These are phyloP conservation scores for Pseudogymnoascus sp. DNA, from an alignment of 2,329 filamentous ascomycete species.

Conservation along the genomic window DNA sequence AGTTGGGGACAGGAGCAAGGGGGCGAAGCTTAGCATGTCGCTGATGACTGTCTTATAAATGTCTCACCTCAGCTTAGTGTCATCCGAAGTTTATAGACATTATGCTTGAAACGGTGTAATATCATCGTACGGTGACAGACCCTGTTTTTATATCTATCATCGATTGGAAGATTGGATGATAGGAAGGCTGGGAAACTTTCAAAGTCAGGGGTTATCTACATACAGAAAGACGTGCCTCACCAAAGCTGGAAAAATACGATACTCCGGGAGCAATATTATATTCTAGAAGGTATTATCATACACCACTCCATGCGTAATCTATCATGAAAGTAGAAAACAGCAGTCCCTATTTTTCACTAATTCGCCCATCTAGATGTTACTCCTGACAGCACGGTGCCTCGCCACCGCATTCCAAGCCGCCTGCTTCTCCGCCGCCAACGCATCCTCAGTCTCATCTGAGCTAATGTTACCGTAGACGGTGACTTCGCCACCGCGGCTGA, in stretches of 20 bases:
- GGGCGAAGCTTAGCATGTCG: not conserved
- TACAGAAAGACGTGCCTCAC: not conserved
- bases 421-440: not conserved
- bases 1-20: not conserved
- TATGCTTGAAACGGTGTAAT: not conserved
- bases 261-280: not conserved
- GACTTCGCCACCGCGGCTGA: not conserved
- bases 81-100: not conserved
- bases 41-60: not conserved
- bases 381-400: not conserved
- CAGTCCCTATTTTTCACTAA: not conserved
- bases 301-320: conserved; percentile 1
- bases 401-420: not conserved
- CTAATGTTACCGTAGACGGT: not conserved
- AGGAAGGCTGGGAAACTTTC: not conserved
- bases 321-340: not conserved
- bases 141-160: not conserved
- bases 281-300: not conserved
- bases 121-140: not conserved
- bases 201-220: not conserved
- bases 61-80: not conserved
- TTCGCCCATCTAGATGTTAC: not conserved
- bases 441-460: not conserved
- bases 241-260: not conserved
- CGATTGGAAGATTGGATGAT: not conserved